These are phyloP conservation scores for Cryptosporidium canis DNA, from an alignment of 169 alveolate species.

Conservation along the genomic window DNA sequence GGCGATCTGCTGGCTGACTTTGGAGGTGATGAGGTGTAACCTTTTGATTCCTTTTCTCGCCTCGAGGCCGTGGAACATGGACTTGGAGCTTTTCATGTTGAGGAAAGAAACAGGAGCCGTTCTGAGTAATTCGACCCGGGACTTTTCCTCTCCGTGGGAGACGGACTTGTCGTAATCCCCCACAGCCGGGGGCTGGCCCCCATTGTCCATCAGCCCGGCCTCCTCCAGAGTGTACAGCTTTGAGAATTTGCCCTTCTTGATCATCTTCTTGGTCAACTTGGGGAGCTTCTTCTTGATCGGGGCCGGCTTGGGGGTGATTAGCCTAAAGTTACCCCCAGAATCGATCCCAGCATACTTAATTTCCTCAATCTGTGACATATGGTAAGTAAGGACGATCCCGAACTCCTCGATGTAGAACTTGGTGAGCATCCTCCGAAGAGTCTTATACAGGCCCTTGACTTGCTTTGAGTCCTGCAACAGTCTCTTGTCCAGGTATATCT, in stretches of 20 bases:
- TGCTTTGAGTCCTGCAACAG: background rate
- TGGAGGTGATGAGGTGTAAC: constrained; percentile 46
- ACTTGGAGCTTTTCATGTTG: background rate
- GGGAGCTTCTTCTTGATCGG: constrained; percentile 9
- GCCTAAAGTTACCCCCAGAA: constrained; percentile 5
- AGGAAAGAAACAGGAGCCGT: background rate
- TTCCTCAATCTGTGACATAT: constrained; percentile 55
- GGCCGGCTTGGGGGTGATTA: background rate
- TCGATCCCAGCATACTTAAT: constrained; percentile 26
- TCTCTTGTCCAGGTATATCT: background rate
- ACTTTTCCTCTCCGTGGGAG: background rate
- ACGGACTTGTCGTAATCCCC: background rate
- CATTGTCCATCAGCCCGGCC: background rate
- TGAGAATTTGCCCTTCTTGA: constrained; percentile 8
- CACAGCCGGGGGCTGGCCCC: background rate
- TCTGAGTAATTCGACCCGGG: background rate
- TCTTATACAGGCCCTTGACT: background rate
- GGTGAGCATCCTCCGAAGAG: background rate
- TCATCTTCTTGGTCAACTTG: background rate
- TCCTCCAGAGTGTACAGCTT: background rate
- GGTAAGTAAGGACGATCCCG: constrained; percentile 28
- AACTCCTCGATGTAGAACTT: constrained; percentile 23
- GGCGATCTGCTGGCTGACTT: constrained; percentile 17
- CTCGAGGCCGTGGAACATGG: background rate
- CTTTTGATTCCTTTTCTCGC: background rate